phyloP scores from a whole-genome alignment of 2,329 filamentous ascomycete species.

The Epichloe gansuensis region DNA sequence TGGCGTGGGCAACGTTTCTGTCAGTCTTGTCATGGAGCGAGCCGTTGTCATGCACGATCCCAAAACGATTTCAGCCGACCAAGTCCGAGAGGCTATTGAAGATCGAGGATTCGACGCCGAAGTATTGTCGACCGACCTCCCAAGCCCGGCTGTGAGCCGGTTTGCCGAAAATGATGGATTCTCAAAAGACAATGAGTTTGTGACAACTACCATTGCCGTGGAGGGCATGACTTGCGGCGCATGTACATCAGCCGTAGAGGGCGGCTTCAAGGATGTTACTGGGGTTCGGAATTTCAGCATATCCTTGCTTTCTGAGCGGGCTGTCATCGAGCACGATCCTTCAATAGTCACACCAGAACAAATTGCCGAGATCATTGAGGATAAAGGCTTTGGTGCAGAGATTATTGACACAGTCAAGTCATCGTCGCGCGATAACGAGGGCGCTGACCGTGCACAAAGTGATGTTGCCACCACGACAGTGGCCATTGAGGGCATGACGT shows the following conservation, averaged over 20 bases:
- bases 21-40: conserved; percentile 89
- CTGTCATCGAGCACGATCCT: conserved; percentile 72
- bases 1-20: conserved; percentile 75
- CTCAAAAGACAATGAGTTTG: conserved; percentile 29
- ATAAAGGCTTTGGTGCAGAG: conserved; percentile 69
- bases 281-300: conserved; percentile 70
- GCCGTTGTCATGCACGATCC: conserved; percentile 91
- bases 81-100: conserved; percentile 76
- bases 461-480: conserved; percentile 64
- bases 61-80: conserved; percentile 56
- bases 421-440: conserved; percentile 13
- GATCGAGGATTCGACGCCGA: conserved; percentile 86
- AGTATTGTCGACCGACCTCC: conserved; percentile 70
- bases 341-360: conserved; percentile 36
- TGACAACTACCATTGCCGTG: conserved; percentile 65
- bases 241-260: conserved; percentile 76
- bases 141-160: conserved; percentile 35
- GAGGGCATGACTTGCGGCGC: conserved; percentile 88
- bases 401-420: conserved; percentile 58
- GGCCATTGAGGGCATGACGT: conserved; percentile 93
- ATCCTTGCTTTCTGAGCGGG: conserved; percentile 71
- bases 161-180: conserved; percentile 22
- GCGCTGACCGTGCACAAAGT: conserved; percentile 20
- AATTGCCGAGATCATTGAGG: conserved; percentile 50
- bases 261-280: conserved; percentile 61